Evolutionary conservation across 2,329 filamentous ascomycete species (phyloP), one percentile per base, ranked within the genome.

Genomic region (Curvularia hawaiiensis): DNA sequence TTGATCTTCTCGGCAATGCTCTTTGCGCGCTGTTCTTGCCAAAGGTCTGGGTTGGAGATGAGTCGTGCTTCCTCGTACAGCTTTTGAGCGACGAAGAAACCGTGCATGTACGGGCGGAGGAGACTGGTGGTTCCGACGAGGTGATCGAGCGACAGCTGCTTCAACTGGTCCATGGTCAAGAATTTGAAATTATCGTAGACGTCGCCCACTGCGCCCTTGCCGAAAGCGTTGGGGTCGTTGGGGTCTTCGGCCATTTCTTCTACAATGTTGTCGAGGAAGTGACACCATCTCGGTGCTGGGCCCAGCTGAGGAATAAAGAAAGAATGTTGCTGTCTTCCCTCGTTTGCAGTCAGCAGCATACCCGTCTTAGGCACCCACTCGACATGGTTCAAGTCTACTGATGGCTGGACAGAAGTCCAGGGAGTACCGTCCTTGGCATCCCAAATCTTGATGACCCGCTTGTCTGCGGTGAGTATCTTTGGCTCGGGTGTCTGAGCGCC

Each of bases 161-260:
- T 90, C 52, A 99, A 83, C 75, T 99, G 93, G 43, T 91, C 87
- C 60, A 92, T 77, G 2, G 94, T 97, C 72, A 99, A 82, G 85
- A 99, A 99, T 79, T 98, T 99, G 86, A 94, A 98, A 78, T 99
- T 98, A 79, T 99, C 95, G 81, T 99, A 99, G 10, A 95, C 91
- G 67, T 95, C 89, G 30, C 89, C 89, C 58, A 82, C 84, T 30
- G 84, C 82, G 72, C 89, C 67, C n/a, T 76, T 71, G 41, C 76
- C 78, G 66, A 78, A 83, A 3, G 80, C 78, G 55, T 85, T 83
- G 5, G 87, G 87, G 68, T 89, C 87, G 67, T 86, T 85, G 9
- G 82, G 81, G 66, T 88, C 85, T 73, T 98, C 94, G 9, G 94
- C 94, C 92, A 99, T 97, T 78, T 99, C 96, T 79, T 99, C 95